Conservation (phyloP, 2,329 filamentous ascomycete genomes). For the Microthyrium microscopicum region DNA sequence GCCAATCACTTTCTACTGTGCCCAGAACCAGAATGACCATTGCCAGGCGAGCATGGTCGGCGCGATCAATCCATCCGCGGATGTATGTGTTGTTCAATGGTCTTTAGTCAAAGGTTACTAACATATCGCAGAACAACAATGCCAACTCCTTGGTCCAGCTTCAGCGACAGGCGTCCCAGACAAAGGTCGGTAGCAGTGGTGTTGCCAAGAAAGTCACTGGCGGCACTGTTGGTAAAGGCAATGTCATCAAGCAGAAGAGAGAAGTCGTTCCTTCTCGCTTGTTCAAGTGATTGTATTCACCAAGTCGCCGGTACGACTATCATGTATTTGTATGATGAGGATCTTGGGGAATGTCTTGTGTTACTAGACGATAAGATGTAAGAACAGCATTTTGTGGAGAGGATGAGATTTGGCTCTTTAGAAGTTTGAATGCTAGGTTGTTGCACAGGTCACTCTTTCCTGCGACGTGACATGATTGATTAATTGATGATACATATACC, state of each 20-base stretch:
- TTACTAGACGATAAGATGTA: no score
- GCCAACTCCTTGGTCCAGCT: neutral
- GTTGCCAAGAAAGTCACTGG: neutral
- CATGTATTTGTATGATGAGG: no score
- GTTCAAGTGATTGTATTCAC: no score
- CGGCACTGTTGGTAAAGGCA: neutral
- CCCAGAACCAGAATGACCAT: constrained; percentile 5
- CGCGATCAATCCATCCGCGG: neutral
- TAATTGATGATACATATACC: no score
- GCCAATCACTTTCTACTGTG: constrained; percentile 6
- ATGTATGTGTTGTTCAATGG: neutral
- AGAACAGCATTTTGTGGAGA: no score
- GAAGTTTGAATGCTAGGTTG: no score
- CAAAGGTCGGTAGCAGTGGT: neutral
- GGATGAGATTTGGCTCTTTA: no score
- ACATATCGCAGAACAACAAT: neutral
- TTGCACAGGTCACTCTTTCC: no score
- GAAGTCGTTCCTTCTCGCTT: neutral
- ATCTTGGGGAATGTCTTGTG: no score
- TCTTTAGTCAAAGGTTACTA: neutral
- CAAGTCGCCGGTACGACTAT: no score
- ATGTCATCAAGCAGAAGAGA: neutral
- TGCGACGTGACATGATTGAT: no score
- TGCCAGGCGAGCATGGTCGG: constrained; percentile 3
- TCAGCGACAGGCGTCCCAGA: neutral